Conservation (phyloP, 2,329 filamentous ascomycete genomes). For the Colletotrichum paranaense region DNA sequence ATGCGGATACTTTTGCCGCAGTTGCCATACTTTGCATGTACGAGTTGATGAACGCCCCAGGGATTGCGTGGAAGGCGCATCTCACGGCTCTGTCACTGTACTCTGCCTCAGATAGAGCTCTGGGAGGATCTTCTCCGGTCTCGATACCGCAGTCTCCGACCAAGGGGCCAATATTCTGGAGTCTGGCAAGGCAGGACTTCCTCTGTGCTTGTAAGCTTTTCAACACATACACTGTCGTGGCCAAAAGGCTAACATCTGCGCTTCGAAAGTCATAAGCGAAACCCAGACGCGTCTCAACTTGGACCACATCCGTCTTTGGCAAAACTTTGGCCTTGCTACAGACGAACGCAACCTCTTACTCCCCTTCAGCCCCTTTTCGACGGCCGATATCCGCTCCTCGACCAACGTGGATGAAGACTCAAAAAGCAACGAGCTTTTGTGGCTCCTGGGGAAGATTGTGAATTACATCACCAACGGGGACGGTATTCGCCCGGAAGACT, state of each 20-base stretch:
- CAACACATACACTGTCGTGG: too few species aligned
- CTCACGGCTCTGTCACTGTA: conserved; percentile 74
- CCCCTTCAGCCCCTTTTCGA: conserved; percentile 50
- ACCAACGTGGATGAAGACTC: conserved; percentile 71
- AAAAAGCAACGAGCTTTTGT: conserved; percentile 72
- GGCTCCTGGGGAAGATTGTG: conserved; percentile 74
- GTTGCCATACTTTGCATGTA: conserved; percentile 76
- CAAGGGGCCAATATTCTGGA: conserved; percentile 71
- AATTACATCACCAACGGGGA: conserved; percentile 72
- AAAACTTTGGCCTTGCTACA: conserved; percentile 69
- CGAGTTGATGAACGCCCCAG: conserved; percentile 74
- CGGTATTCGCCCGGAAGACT: conserved; percentile 45
- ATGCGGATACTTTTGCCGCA: conserved; percentile 66
- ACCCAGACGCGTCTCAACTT: conserved; percentile 70
- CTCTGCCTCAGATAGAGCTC: conserved; percentile 43
- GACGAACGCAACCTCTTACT: conserved; percentile 63
- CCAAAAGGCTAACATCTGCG: not conserved
- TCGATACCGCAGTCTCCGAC: conserved; percentile 63
- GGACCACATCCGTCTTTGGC: conserved; percentile 72
- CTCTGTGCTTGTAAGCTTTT: conserved; percentile 65
- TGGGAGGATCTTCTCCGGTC: conserved; percentile 44
- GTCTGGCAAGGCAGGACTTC: conserved; percentile 74
- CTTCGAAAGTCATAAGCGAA: conserved; percentile 65
- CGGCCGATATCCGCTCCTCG: conserved; percentile 52
- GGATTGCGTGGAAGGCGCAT: conserved; percentile 72